Evolutionary conservation across 129 eudicot genomes (phyloP), one percentile per base, ranked within the genome.

Genomic region (Silybum marianum): DNA sequence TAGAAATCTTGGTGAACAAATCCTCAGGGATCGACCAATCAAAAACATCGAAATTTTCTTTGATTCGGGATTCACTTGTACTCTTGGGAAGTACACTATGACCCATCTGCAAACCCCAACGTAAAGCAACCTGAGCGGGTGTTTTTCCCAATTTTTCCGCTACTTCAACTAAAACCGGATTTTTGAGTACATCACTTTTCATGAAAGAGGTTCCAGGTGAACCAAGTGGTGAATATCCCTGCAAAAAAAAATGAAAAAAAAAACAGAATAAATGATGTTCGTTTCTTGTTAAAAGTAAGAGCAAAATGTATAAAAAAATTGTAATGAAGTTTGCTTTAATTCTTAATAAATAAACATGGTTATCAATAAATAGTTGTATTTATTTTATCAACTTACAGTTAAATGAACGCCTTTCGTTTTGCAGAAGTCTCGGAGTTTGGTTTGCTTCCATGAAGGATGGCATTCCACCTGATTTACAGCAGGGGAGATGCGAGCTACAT

Each of bases 401-500:
- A 93, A 46, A 62, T 91, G 98, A 68, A 93, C 88, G 38, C 92
- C 92, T 70, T 86, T 93, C 0, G 87, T 72, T 82, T 88, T 91
- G 72, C 98, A 93, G 60, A 88, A 91, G 21, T 88, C 91, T 71
- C 72, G 85, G 13, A 91, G 89, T 85, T 91, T 86, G 9, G 85
- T 39, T 73, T 93, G 98, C 78, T 91, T 89, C 98, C 98, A 93
- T 38, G 85, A 84, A 36, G 97, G 93, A 82, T 91, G 97, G 8
- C 97, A 91, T 77, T 91, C 97, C 46, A 94, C 98, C 76, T 94
- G 98, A 88, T 90, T 84, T 36, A 91, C 97, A 32, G 98, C 97
- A 32, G 98, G 98, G 19, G 93, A 92, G 39, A 94, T 76, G n/a
- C 90, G 95, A 0, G 95, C 97, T 23, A 85, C 80, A 11, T 85